Conservation (phyloP, 2,329 filamentous ascomycete species). For the Ophiostoma sp. region DNA sequence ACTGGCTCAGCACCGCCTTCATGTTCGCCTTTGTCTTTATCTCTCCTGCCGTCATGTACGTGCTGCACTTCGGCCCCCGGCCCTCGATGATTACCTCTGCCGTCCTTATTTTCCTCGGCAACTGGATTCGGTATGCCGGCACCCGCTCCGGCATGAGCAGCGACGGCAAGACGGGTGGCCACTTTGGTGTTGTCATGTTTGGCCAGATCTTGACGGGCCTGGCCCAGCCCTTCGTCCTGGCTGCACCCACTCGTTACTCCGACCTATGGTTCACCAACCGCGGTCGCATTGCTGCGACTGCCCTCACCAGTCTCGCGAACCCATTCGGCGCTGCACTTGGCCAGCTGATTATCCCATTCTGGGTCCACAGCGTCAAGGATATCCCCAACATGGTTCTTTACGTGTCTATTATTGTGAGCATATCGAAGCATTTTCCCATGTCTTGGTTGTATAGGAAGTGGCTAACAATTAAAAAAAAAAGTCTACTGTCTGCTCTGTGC, state of each 20-base stretch:
- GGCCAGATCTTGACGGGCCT: conserved; percentile 87
- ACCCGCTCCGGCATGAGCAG: conserved; percentile 38
- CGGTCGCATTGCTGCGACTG: conserved; percentile 82
- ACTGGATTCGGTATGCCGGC: conserved; percentile 86
- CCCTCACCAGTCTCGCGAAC: conserved; percentile 77
- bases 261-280: conserved; percentile 89
- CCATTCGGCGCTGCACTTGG: conserved; percentile 84
- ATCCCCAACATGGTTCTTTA: conserved; percentile 81
- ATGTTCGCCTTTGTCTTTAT: conserved; percentile 75
- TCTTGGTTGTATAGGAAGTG: not conserved
- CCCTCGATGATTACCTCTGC: conserved; percentile 69
- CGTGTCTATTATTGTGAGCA: conserved; percentile 70
- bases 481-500: conserved; percentile 61
- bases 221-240: conserved; percentile 85
- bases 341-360: conserved; percentile 78
- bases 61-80: conserved; percentile 75
- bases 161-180: conserved; percentile 41
- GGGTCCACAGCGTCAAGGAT: conserved; percentile 57
- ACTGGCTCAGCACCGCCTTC: conserved; percentile 88
- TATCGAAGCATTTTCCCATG: not conserved
- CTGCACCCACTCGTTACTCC: conserved; percentile 83
- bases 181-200: conserved; percentile 75
- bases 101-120: conserved; percentile 69
- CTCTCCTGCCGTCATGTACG: conserved; percentile 68
- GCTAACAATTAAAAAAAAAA: conserved; percentile 23